Conservation (phyloP, 1,284 basidiomycete species). For the Malassezia brasiliensis region DNA sequence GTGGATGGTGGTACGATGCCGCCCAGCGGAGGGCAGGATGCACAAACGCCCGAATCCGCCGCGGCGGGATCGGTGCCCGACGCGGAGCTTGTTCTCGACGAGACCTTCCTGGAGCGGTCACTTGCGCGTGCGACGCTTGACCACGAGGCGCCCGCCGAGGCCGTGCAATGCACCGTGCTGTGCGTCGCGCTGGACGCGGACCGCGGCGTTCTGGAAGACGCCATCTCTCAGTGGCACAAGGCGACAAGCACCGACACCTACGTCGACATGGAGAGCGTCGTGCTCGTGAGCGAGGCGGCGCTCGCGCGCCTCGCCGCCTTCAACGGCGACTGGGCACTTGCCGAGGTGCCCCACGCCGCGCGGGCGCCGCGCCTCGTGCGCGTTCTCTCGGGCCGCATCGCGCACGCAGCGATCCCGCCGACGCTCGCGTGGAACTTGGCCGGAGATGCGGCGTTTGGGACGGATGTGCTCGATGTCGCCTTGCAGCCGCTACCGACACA, state of each 20-base stretch:
- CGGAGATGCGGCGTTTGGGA: slow-evolving; percentile 17
- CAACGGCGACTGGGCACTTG: slow-evolving; percentile 75
- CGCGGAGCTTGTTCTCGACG: slow-evolving; percentile 25
- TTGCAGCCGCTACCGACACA: slow-evolving; percentile 18
- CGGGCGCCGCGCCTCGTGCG: slow-evolving; percentile 25
- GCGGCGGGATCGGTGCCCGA: not conserved
- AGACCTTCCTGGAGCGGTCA: slow-evolving; percentile 32
- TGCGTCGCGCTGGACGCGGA: slow-evolving; percentile 5
- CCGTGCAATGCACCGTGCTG: slow-evolving; percentile 8
- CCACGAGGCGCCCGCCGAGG: not conserved
- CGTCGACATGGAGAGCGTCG: slow-evolving; percentile 32
- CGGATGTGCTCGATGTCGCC: slow-evolving; percentile 5
- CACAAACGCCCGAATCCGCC: not conserved
- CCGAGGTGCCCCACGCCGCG: slow-evolving; percentile 3
- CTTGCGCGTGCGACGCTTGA: slow-evolving; percentile 23
- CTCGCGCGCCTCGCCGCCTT: slow-evolving; percentile 66
- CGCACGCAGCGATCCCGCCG: slow-evolving; percentile 22
- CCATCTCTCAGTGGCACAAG: slow-evolving; percentile 22
- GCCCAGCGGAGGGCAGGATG: not conserved
- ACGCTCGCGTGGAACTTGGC: slow-evolving; percentile 32
- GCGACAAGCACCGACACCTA: slow-evolving; percentile 18
- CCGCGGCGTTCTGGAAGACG: slow-evolving; percentile 1
- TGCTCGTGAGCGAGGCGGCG: slow-evolving; percentile 50
- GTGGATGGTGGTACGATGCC: slow-evolving; percentile 9
- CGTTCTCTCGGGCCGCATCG: slow-evolving; percentile 15